Percentiles rank a stretch among this genome's conserved stretches.
Evolutionary conservation across 148 eudicot genomes (phyloP).

Genomic region (Rhododendron simsii): DNA sequence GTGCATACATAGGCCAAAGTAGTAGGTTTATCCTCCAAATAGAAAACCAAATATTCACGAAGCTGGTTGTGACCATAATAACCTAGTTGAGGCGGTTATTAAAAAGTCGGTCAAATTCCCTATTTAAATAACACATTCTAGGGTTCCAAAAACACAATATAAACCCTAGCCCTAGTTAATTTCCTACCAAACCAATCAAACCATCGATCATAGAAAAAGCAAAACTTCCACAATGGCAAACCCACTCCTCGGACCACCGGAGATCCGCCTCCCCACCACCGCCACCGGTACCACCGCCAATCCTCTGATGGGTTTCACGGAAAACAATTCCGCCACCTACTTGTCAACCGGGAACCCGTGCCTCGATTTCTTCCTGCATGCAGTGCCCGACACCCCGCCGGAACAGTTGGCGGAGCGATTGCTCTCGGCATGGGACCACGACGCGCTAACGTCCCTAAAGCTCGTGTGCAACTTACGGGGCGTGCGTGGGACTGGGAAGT

Average conservation of each 20-base stretch:
- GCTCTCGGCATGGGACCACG: background rate
- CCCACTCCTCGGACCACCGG: background rate
- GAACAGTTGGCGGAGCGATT: background rate
- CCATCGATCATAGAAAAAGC: background rate
- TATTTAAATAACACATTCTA: background rate
- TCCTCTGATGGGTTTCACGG: conserved; percentile 15
- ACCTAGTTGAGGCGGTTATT: background rate
- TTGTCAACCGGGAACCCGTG: background rate
- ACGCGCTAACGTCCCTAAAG: background rate
- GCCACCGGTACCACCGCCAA: background rate
- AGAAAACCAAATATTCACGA: too few species aligned
- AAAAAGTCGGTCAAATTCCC: background rate
- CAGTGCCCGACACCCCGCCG: background rate
- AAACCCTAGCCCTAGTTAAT: background rate
- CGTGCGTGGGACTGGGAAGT: conserved; percentile 20
- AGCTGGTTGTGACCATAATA: background rate
- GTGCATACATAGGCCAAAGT: too few species aligned
- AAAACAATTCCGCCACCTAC: conserved; percentile 17
- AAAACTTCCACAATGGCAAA: background rate
- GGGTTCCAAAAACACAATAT: background rate
- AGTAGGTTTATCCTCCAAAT: background rate
- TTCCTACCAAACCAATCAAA: background rate
- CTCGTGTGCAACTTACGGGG: background rate
- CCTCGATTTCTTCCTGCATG: background rate
- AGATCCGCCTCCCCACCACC: background rate